Conservation (phyloP, 805 yeast species). For the Clavispora santaluciae region DNA sequence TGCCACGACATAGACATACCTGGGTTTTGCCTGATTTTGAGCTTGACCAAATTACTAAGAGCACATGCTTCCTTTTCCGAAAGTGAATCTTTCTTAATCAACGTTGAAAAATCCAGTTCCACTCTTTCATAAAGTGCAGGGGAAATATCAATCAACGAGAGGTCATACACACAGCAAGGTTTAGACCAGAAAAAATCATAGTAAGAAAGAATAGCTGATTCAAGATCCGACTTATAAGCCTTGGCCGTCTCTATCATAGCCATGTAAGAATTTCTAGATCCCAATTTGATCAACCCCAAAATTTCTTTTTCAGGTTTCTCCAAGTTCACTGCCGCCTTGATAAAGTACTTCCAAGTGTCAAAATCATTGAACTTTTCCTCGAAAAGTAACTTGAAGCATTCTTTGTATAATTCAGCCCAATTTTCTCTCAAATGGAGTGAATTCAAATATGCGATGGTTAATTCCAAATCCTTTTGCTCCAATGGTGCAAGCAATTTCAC, state of each 20-base stretch:
- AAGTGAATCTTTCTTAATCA: constrained; percentile 1
- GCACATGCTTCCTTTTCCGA: constrained; percentile 1
- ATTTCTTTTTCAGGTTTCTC: constrained; percentile 28
- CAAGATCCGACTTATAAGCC: constrained; percentile 19
- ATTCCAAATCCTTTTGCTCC: constrained; percentile 53
- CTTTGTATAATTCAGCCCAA: constrained; percentile 40
- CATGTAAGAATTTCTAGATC: constrained; percentile 53
- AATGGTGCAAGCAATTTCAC: constrained; percentile 16
- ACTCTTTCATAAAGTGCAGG: constrained; percentile 4
- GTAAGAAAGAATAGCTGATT: constrained; percentile 35
- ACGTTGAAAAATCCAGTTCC: neutral
- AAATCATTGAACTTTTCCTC: constrained; percentile 63
- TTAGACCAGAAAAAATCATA: constrained; percentile 47
- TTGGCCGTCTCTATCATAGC: constrained; percentile 47
- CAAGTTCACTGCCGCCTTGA: constrained; percentile 40
- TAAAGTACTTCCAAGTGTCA: constrained; percentile 61
- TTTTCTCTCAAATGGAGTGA: constrained; percentile 37
- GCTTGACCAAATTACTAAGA: constrained; percentile 9
- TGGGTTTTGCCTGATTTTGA: constrained; percentile 2
- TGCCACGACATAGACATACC: constrained; percentile 3
- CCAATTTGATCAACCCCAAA: constrained; percentile 9
- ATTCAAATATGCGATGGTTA: constrained; percentile 51
- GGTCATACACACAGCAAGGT: constrained; percentile 61
- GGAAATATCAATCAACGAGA: constrained; percentile 20
- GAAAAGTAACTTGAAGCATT: constrained; percentile 33